Evolutionary conservation across 2,329 filamentous ascomycete species (phyloP).

Genomic region (Paraphaeosphaeria sporulosa): DNA sequence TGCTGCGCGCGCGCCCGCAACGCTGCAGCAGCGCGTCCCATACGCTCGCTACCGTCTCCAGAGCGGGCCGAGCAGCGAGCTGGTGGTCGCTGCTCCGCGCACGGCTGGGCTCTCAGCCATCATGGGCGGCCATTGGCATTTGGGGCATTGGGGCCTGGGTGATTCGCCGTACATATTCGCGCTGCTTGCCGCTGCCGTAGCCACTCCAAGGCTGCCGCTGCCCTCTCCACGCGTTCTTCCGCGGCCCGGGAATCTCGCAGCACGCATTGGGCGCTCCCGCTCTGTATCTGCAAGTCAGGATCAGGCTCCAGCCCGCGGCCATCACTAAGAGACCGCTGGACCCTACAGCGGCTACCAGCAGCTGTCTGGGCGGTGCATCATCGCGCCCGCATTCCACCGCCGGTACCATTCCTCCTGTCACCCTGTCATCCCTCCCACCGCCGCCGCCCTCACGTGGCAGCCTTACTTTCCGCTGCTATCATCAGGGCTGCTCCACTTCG

Average conservation of each 20-base stretch:
- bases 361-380: conserved; percentile 17
- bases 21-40: too few relatives aligned
- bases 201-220: conserved; percentile 12
- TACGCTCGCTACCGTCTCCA: conserved; percentile 19
- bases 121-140: too few relatives aligned
- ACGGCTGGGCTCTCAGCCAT: conserved; percentile 23
- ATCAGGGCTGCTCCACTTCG: conserved; percentile 13
- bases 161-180: conserved; percentile 17
- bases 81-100: conserved; percentile 17
- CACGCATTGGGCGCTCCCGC: conserved; percentile 11
- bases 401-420: conserved; percentile 12
- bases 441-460: conserved; percentile 26
- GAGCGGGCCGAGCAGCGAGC: conserved; percentile 14
- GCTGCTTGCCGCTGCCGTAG: conserved; percentile 8
- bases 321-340: conserved; percentile 1
- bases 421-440: conserved; percentile 21
- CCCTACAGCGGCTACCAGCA: conserved; percentile 28
- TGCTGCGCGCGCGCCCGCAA: not conserved
- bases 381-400: conserved; percentile 19
- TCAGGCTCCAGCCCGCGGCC: not conserved
- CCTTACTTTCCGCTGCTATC: conserved; percentile 14
- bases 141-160: not conserved
- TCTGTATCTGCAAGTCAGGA: conserved; percentile 11
- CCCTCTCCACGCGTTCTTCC: conserved; percentile 18
- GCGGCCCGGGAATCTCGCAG: conserved; percentile 16